Conservation (phyloP, 768 basidiomycete genomes). For the Trametes punicea region DNA sequence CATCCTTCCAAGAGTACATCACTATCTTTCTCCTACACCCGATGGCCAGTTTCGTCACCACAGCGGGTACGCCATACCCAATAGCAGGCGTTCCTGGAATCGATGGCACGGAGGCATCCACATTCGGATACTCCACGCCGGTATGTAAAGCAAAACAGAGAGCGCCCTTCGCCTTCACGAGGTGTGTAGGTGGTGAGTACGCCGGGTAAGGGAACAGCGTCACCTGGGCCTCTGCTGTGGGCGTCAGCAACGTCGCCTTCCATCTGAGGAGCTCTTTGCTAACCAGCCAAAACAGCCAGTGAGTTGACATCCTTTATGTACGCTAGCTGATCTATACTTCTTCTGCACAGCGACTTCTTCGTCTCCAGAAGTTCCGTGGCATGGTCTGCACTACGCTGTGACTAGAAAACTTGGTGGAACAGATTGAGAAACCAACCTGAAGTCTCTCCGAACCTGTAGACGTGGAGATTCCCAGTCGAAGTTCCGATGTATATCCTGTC, state of each 20-base stretch:
- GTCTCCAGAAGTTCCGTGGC: conserved; percentile 51
- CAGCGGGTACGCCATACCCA: conserved; percentile 52
- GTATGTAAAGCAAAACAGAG: conserved; percentile 79
- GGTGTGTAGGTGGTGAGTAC: conserved; percentile 64
- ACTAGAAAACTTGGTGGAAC: neutral
- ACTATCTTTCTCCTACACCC: conserved; percentile 86
- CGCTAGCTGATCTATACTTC: conserved; percentile 84
- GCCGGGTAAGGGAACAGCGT: conserved; percentile 76
- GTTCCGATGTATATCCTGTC: conserved; percentile 64
- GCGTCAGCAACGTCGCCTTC: neutral
- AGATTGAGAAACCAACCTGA: conserved; percentile 31
- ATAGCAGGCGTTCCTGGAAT: conserved; percentile 21
- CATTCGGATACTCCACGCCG: conserved; percentile 45
- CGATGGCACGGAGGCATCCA: conserved; percentile 23
- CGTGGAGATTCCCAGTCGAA: conserved; percentile 49
- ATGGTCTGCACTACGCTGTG: conserved; percentile 28
- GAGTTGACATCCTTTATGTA: conserved; percentile 85
- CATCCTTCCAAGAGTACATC: conserved; percentile 84
- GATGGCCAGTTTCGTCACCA: conserved; percentile 75
- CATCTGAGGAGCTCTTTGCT: conserved; percentile 18
- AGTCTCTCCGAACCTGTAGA: conserved; percentile 46
- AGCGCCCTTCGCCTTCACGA: conserved; percentile 75
- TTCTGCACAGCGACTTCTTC: conserved; percentile 61
- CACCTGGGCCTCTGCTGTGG: conserved; percentile 58
- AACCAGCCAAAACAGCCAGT: conserved; percentile 82